Conservation (phyloP, 257 asterid genomes). For the Solanum gandarillasii region DNA sequence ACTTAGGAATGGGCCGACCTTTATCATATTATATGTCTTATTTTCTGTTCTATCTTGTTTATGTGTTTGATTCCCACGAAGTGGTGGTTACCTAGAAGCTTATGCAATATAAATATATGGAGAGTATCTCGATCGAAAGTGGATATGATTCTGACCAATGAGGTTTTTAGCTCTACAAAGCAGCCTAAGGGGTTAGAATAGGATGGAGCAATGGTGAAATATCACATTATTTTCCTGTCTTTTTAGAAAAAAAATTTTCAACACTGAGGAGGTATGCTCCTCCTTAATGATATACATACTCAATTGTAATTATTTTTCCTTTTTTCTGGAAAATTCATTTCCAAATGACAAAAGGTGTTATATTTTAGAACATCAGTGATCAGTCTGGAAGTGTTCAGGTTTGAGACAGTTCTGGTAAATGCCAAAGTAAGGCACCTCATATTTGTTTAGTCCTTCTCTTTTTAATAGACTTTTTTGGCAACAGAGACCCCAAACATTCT, state of each 20-base stretch:
- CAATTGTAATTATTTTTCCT: not conserved
- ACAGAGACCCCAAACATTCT: not conserved
- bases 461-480: not conserved
- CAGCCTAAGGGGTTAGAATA: not conserved
- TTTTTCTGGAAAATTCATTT: not conserved
- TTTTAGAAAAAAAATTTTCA: not conserved
- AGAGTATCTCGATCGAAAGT: not conserved
- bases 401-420: not conserved
- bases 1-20: not conserved
- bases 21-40: not conserved
- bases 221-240: not conserved
- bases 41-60: not conserved
- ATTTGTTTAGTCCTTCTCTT: not conserved
- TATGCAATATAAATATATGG: not conserved
- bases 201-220: not conserved
- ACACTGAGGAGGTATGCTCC: not conserved
- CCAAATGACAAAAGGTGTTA: not conserved
- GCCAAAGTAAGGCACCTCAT: not conserved
- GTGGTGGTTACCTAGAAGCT: not conserved
- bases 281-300: not conserved
- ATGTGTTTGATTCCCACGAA: not conserved
- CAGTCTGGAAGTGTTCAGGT: not conserved
- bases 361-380: not conserved
- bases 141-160: not conserved
- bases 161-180: not conserved